Evolutionary conservation across 805 yeast species (phyloP), one percentile per base, ranked within the genome.

Genomic region (Wickerhamomyces sydowiorum): DNA sequence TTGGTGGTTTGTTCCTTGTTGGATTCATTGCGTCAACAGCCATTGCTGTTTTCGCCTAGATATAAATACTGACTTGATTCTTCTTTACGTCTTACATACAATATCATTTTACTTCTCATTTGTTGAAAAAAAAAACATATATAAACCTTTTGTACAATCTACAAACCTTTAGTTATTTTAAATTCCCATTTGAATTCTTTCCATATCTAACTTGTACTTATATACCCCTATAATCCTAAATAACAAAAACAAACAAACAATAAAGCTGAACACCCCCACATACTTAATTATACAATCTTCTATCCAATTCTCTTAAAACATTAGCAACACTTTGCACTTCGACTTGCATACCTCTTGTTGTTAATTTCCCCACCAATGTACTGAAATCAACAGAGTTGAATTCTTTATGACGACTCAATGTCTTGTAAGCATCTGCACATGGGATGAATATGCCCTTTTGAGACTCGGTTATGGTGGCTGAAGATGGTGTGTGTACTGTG

Each of bases 251-350:
- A 27, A 14, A 28, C 13, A 31, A 37, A 39, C 27, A 41, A 12
- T 30, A 46, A 22, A 41, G 48, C n/a, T 23, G 48, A 15, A 44
- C 50, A 15, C 29, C 40, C 21, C 30, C 14, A 10, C 23, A 35
- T 49, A 32, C 18, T 48, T 37, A 45, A 54, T 49, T 51, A 38
- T 54, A 48, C 36, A 53, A 22, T 33, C 60, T 44, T 56, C 86
- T 72, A 60, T 89, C 96, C 56, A 89, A 67, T 53, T 87, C 93
- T 28, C 96, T 69, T 47, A 88, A 65, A 18, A 87, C 89, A 53
- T 84, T 83, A 24, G 93, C 95, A 27, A 89, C 93, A 51, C 88
- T 78, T 54, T 83, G 87, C n/a, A 86, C 95, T 56, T 89, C 96
- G 37, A 89, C 95, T 54, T 83, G 87, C 83, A 86, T 85, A 3